Base-by-base conservation (phyloP, 495 filamentous ascomycete species). In the Polyplosphaeria fusca region DNA sequence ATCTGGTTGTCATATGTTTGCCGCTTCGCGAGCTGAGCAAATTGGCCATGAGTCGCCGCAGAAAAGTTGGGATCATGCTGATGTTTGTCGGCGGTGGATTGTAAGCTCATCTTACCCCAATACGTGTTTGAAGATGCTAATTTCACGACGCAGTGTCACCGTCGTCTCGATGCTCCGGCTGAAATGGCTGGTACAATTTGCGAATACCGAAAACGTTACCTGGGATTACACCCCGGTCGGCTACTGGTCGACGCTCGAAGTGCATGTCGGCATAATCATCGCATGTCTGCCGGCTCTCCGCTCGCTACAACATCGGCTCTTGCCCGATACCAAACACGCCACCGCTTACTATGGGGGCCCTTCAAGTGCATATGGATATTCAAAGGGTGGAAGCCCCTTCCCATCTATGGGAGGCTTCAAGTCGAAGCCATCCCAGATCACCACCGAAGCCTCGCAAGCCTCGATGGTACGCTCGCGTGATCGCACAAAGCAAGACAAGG, bases 1-100 rank as follows among this genome's bases (percentile, higher is more conserved):
- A 71, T 41, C n/a, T 68, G 7, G 13, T 61, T 35, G 54, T 65
- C 24, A 64, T 71, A 22, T 37, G 58, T 25, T 52, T 71, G 11
- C 78, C 81, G 0, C 70, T 82, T 16, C 68, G 68, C 20, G 70
- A 75, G 12, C 61, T 83, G 4, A 60, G 69, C 16, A 55, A 68
- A 5, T 63, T 83, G 11, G 55, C 76, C 13, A 59, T 82, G 39
- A 69, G 69, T 13, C 61, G 58, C 42, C 69, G 69, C 47, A 79
- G 76, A 64, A 82, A 79, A 60, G 47, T 75, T 7, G 71, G 69
- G n/a, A 66, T 82, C 28, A 70, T 72, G 35, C 20, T 79, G 5
- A 77, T 83, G 67, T 82, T 83, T 61, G 68, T 69, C 3, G 68
- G 80, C 16, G 80, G 80, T 11, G 69, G 79, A 19, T 72, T 82